phyloP scores from a whole-genome alignment of 2,329 filamentous ascomycete genomes.

The Epichloe sp. region DNA sequence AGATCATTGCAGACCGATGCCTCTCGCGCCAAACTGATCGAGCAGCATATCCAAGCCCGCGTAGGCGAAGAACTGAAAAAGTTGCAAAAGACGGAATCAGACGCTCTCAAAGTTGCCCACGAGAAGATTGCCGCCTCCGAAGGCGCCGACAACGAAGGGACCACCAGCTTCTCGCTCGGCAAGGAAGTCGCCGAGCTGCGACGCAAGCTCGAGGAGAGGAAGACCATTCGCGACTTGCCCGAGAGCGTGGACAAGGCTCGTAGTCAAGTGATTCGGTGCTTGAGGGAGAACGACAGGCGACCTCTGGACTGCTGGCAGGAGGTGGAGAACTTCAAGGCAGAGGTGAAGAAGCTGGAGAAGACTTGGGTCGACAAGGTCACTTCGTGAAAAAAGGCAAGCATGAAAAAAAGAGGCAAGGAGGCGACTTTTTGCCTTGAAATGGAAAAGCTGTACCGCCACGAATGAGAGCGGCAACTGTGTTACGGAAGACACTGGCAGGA shows the following conservation, averaged over 20 bases:
- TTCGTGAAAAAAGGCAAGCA: background rate
- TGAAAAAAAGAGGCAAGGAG: background rate
- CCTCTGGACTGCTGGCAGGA: constrained; percentile 92
- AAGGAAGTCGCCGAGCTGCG: constrained; percentile 47
- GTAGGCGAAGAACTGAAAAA: constrained; percentile 75
- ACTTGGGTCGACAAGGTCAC: constrained; percentile 78
- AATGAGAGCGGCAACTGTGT: background rate
- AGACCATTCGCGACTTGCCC: constrained; percentile 55
- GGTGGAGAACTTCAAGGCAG: constrained; percentile 79
- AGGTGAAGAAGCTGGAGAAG: constrained; percentile 77
- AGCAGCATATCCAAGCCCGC: constrained; percentile 79
- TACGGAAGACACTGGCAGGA: background rate
- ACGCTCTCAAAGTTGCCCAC: constrained; percentile 55
- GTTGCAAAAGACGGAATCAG: constrained; percentile 57
- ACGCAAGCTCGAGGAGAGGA: constrained; percentile 46
- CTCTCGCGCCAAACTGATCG: constrained; percentile 68
- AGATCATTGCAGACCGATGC: constrained; percentile 60
- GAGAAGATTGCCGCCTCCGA: constrained; percentile 43
- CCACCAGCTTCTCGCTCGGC: constrained; percentile 36
- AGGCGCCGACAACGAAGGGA: constrained; percentile 18
- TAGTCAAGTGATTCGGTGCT: constrained; percentile 62
- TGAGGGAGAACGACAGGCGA: constrained; percentile 72
- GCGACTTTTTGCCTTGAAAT: background rate
- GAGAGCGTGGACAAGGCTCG: constrained; percentile 62
- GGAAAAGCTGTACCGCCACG: background rate